Base-by-base conservation (phyloP, 75 land plant species). In the Picea sitchensis region DNA sequence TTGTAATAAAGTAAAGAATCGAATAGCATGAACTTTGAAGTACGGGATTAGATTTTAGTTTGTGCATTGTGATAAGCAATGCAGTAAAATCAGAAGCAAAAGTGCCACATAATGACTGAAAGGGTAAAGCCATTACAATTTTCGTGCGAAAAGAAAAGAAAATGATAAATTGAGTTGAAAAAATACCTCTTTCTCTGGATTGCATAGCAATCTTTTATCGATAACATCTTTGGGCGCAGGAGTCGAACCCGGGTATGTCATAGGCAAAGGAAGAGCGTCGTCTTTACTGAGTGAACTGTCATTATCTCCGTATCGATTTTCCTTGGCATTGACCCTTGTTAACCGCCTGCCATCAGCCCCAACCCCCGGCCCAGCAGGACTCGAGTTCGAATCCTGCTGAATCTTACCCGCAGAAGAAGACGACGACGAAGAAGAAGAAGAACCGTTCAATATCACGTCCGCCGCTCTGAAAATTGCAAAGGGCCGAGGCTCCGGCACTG, bases 251-350 rank as follows among this genome's bases (percentile, higher is more conserved):
- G 96, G 96, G 64, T 86, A 90, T 5, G 92, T 82, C 91, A 95
- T 88, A 26, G 98, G 96, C 34, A 93, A 92, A 6, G 98, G 94
- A 36, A 93, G 86, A 2, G 91, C 89, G 18, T 92, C 93, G 30
- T 80, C 84, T 21, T 86, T 84, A 54, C 83, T 87, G 31, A 84
- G 63, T 44, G 91, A 82, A 76, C 87, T 89, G 62, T 89, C 90
- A 79, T 83, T 90, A 82, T 84, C 90, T 72, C 63, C 84, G 34
- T 89, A 89, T 68, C 76, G 85, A 59, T 81, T 83, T 74, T 81
- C 83, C 76, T 80, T 76, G 21, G 76, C 72, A 34, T 84, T 77
- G 34, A 59, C 60, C 62, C 80, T 58, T 14, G 30, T 64, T 36
- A 67, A 79, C 62, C 73, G 58, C 54, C 76, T 41, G 41, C 86